Percentiles rank a stretch among this genome's conserved stretches.
These are phyloP conservation scores for Leccinum insolens DNA, from an alignment of 1,284 basidiomycete species.

Conservation along the genomic window DNA sequence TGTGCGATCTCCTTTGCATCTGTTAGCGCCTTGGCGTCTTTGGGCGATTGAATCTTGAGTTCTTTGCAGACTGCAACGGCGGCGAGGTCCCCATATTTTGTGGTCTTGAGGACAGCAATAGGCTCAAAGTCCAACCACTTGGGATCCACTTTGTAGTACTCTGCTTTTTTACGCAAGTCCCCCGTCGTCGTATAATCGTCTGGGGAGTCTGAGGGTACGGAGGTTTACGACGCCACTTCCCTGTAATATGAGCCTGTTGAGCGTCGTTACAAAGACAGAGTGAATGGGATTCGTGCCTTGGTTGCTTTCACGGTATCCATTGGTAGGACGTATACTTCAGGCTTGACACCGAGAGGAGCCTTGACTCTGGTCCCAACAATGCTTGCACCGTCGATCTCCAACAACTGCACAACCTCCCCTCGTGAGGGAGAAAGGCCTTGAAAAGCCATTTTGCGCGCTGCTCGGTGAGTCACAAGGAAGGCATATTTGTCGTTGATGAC, in stretches of 20 bases:
- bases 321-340: constrained; percentile 93
- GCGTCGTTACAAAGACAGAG: constrained; percentile 1
- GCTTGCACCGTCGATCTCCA: constrained; percentile 77
- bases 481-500: constrained; percentile 86
- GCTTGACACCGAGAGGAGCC: constrained; percentile 83
- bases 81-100: too few relatives aligned
- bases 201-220: constrained; percentile 97
- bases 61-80: constrained; percentile 82
- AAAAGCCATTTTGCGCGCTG: constrained; percentile 98
- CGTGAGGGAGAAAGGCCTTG: constrained; percentile 79
- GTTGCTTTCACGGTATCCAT: constrained; percentile 98
- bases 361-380: constrained; percentile 91
- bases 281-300: constrained; percentile 54
- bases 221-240: constrained; percentile 98
- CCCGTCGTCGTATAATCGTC: constrained; percentile 93
- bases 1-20: constrained; percentile 99
- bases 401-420: constrained; percentile 74
- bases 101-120: too few relatives aligned
- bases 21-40: constrained; percentile 89
- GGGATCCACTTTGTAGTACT: constrained; percentile 32
- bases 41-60: constrained; percentile 95
- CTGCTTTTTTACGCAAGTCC: constrained; percentile 96
- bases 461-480: constrained; percentile 88
- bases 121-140: too few relatives aligned
- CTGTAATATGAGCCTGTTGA: constrained; percentile 37